These are phyloP conservation scores for Cryptococcus floricola DNA, from an alignment of 1,284 basidiomycete species.

Conservation along the genomic window DNA sequence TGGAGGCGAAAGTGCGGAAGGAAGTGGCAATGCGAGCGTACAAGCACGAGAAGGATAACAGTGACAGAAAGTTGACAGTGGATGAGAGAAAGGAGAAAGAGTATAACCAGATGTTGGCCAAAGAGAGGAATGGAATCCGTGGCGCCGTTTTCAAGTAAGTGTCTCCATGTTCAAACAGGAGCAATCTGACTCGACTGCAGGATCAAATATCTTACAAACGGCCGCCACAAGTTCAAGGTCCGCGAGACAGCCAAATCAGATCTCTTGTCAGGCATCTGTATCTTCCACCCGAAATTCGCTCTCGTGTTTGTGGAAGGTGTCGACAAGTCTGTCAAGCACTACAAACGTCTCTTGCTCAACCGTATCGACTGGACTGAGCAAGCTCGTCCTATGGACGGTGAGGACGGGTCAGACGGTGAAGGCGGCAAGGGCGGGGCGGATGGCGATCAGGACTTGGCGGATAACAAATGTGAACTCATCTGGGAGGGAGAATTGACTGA, in stretches of 20 bases:
- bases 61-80: slow-evolving; percentile 82
- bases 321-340: slow-evolving; percentile 77
- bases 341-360: slow-evolving; percentile 79
- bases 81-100: slow-evolving; percentile 84
- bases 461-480: slow-evolving; percentile 84
- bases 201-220: slow-evolving; percentile 84
- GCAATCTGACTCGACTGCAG: slow-evolving; percentile 48
- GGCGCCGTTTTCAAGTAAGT: slow-evolving; percentile 86
- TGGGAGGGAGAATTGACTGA: slow-evolving; percentile 91
- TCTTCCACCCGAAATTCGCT: slow-evolving; percentile 83
- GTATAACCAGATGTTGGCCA: slow-evolving; percentile 74
- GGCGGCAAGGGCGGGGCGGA: slow-evolving; percentile 49
- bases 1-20: slow-evolving; percentile 87
- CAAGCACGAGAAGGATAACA: slow-evolving; percentile 85
- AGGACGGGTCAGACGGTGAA: slow-evolving; percentile 53
- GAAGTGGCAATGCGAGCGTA: slow-evolving; percentile 89
- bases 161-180: background rate
- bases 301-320: slow-evolving; percentile 93
- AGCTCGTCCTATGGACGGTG: slow-evolving; percentile 68
- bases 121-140: slow-evolving; percentile 81
- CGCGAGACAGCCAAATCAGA: slow-evolving; percentile 91
- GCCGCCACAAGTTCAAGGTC: slow-evolving; percentile 92
- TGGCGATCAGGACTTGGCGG: slow-evolving; percentile 59
- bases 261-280: slow-evolving; percentile 78
- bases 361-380: slow-evolving; percentile 95